phyloP scores from a whole-genome alignment of 2,329 filamentous ascomycete species.

The Helicocarpus griseus region DNA sequence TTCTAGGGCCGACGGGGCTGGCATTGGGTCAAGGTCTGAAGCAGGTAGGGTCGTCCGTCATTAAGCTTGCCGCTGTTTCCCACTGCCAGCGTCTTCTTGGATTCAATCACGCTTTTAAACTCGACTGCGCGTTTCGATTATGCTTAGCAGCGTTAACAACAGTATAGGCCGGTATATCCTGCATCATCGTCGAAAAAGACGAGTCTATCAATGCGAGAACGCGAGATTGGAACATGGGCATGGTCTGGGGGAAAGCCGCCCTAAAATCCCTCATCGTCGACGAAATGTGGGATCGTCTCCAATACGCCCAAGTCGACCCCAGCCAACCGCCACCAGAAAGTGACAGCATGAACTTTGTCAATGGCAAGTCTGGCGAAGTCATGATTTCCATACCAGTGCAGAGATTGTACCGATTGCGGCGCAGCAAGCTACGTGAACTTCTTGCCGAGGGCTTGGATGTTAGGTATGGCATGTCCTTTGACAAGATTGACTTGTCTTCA shows the following conservation, averaged over 20 bases:
- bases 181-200: conserved; percentile 17
- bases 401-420: conserved; percentile 15
- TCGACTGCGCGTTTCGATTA: neutral
- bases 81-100: neutral
- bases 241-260: conserved; percentile 18
- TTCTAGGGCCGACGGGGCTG: neutral
- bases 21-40: conserved; percentile 3
- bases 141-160: neutral
- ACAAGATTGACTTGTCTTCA: conserved; percentile 5
- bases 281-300: conserved; percentile 14
- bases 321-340: conserved; percentile 12
- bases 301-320: conserved; percentile 15
- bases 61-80: neutral
- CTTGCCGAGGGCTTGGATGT: conserved; percentile 15
- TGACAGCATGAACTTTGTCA: conserved; percentile 14
- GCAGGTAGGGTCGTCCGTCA: neutral
- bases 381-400: conserved; percentile 14
- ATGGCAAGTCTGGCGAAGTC: conserved; percentile 16
- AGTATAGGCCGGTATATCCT: conserved; percentile 11
- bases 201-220: conserved; percentile 14
- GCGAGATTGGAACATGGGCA: conserved; percentile 22
- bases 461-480: neutral
- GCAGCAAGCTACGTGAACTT: conserved; percentile 16
- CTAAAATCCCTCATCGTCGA: conserved; percentile 14
- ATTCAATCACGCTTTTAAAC: neutral